Percentiles rank a stretch among this genome's conserved stretches.
These are phyloP conservation scores for Candida chilensis DNA, from an alignment of 805 yeast species.

Conservation along the genomic window DNA sequence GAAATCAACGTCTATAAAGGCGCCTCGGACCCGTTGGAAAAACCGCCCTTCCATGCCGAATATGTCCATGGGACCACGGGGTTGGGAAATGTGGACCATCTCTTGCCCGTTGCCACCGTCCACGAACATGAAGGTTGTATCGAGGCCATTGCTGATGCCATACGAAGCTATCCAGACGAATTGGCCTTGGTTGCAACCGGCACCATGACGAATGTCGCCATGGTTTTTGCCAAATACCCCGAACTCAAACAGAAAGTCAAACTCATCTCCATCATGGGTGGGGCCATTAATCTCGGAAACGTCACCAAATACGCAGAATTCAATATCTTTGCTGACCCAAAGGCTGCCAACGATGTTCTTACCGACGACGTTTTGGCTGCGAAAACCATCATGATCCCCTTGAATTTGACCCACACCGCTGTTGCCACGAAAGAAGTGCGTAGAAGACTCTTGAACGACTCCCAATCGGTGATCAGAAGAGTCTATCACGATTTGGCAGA, in stretches of 20 bases:
- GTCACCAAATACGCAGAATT: slow-evolving; percentile 28
- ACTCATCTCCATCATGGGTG: slow-evolving; percentile 31
- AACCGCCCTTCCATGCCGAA: slow-evolving; percentile 20
- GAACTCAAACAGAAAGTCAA: slow-evolving; percentile 14
- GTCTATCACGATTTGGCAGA: not conserved
- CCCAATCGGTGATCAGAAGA: slow-evolving; percentile 9
- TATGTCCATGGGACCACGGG: slow-evolving; percentile 29
- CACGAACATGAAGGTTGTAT: slow-evolving; percentile 11
- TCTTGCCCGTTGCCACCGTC: slow-evolving; percentile 13
- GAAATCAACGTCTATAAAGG: slow-evolving; percentile 27
- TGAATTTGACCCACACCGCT: slow-evolving; percentile 29
- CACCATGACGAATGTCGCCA: slow-evolving; percentile 25
- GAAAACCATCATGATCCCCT: slow-evolving; percentile 21
- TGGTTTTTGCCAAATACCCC: slow-evolving; percentile 17
- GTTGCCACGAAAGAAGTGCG: slow-evolving; percentile 15
- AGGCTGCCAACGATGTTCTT: slow-evolving; percentile 24
- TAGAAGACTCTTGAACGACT: too few relatives aligned
- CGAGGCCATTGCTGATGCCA: slow-evolving; percentile 24
- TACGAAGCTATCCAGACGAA: slow-evolving; percentile 11
- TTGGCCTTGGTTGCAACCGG: slow-evolving; percentile 29
- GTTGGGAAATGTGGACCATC: slow-evolving; percentile 21
- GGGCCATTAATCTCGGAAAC: slow-evolving; percentile 26
- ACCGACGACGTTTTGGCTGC: slow-evolving; percentile 8
- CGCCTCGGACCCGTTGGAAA: slow-evolving; percentile 16
- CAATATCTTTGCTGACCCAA: slow-evolving; percentile 28